A percentile compares a stretch with the other conserved stretches of the same genome.
Conservation (phyloP, 225 moss, liverwort and hornwort genomes). For the Straminergon stramineum region DNA sequence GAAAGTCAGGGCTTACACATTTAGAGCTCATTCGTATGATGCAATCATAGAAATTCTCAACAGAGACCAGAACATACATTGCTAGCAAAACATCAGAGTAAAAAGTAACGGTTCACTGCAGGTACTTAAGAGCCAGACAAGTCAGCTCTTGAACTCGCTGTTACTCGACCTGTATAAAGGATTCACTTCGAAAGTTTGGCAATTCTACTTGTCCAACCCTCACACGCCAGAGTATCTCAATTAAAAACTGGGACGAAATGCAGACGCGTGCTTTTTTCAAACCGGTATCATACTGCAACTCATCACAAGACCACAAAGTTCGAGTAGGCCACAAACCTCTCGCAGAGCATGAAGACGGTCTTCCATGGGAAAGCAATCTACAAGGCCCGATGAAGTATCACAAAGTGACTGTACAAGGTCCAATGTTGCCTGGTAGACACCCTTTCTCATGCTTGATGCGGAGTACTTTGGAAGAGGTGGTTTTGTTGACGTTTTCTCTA, state of each 20-base stretch:
- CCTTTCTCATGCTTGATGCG: conserved; percentile 84
- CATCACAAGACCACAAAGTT: conserved; percentile 1
- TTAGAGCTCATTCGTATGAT: neutral
- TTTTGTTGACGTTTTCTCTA: conserved; percentile 65
- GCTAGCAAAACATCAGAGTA: neutral
- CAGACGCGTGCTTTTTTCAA: neutral
- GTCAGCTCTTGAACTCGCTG: neutral
- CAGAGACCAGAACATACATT: neutral
- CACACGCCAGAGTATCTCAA: neutral
- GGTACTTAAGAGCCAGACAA: neutral
- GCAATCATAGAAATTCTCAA: neutral
- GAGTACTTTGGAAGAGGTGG: conserved; percentile 89
- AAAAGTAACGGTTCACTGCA: neutral
- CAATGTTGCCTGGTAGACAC: conserved; percentile 90
- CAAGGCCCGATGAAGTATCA: conserved; percentile 86
- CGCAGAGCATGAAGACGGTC: conserved; percentile 79
- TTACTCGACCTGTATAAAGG: neutral
- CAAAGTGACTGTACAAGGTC: conserved; percentile 94
- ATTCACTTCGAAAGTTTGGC: neutral
- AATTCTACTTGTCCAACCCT: neutral
- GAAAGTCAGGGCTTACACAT: neutral
- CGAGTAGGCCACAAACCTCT: conserved; percentile 52
- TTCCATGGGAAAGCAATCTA: conserved; percentile 93
- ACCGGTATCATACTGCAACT: neutral
- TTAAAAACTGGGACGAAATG: neutral